Conservation (phyloP, 2,329 filamentous ascomycete species). For the Sarocladiaceae sp. region DNA sequence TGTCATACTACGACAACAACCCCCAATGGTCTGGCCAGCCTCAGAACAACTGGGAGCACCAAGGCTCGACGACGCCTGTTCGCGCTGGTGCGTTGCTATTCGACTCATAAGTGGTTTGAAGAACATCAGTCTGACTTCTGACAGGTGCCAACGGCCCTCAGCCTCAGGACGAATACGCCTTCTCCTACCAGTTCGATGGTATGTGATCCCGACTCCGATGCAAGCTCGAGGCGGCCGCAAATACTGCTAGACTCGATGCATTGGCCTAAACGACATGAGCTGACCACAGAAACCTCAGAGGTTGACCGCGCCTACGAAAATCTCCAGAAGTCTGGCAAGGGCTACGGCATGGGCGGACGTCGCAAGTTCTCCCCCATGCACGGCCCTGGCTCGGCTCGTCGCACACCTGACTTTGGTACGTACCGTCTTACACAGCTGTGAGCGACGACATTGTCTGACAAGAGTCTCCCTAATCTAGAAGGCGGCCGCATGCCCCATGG, state of each 20-base stretch:
- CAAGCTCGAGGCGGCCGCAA: too few species aligned
- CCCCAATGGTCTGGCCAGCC: constrained; percentile 30
- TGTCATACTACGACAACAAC: constrained; percentile 35
- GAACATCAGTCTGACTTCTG: constrained; percentile 13
- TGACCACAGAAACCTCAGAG: constrained; percentile 50
- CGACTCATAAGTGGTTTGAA: not conserved
- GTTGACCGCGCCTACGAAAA: constrained; percentile 95
- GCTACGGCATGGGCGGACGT: constrained; percentile 67
- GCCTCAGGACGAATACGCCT: constrained; percentile 72
- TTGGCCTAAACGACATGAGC: too few species aligned
- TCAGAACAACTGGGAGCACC: constrained; percentile 41
- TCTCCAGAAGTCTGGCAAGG: constrained; percentile 92
- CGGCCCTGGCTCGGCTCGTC: constrained; percentile 11
- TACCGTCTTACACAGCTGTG: constrained; percentile 13
- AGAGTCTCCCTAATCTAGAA: constrained; percentile 27
- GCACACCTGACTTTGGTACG: constrained; percentile 20
- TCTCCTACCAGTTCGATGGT: constrained; percentile 86
- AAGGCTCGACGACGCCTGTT: constrained; percentile 33
- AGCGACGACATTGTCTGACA: not conserved
- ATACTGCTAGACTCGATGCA: too few species aligned
- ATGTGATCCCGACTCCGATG: constrained; percentile 38
- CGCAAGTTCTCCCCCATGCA: constrained; percentile 61
- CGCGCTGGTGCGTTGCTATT: constrained; percentile 28
- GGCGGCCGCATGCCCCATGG: constrained; percentile 64
- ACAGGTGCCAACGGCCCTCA: constrained; percentile 69